phyloP scores from a whole-genome alignment of 1,284 basidiomycete genomes.

The Ustilago shanxiensis region DNA sequence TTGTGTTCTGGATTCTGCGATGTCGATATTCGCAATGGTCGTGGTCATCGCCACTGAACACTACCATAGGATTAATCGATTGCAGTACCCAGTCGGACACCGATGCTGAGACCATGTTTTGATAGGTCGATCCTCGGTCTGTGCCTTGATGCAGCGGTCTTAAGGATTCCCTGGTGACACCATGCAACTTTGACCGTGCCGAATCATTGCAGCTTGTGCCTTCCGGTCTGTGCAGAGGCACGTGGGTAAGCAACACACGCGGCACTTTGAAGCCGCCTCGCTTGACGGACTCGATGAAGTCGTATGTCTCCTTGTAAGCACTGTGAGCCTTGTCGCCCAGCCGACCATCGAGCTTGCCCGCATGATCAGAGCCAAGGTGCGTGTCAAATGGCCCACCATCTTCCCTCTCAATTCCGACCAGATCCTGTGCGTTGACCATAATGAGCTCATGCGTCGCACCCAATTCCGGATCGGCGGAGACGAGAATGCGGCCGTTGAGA shows the following conservation, averaged over 20 bases:
- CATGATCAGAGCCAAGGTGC: slow-evolving; percentile 22
- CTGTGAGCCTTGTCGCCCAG: slow-evolving; percentile 42
- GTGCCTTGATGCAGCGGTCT: slow-evolving; percentile 54
- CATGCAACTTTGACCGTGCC: slow-evolving; percentile 31
- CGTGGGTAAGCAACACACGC: slow-evolving; percentile 58
- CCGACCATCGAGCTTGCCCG: slow-evolving; percentile 39
- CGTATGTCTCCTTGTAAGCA: slow-evolving; percentile 40
- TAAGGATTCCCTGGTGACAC: slow-evolving; percentile 46
- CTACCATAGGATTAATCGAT: slow-evolving; percentile 40
- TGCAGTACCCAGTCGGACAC: slow-evolving; percentile 52
- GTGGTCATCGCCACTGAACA: slow-evolving; percentile 65
- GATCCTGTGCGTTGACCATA: slow-evolving; percentile 54
- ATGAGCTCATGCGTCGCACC: slow-evolving; percentile 60
- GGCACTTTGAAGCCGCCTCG: slow-evolving; percentile 21
- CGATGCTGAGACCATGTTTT: slow-evolving; percentile 52
- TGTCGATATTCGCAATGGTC: slow-evolving; percentile 64
- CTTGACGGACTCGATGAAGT: slow-evolving; percentile 48
- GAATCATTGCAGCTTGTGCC: slow-evolving; percentile 42
- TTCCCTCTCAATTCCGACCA: slow-evolving; percentile 59
- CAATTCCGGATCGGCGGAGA: slow-evolving; percentile 24
- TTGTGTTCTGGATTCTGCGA: slow-evolving; percentile 4
- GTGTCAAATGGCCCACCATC: slow-evolving; percentile 40
- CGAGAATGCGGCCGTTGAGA: slow-evolving; percentile 55
- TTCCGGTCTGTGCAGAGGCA: slow-evolving; percentile 50
- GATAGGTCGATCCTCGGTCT: slow-evolving; percentile 55